Evolutionary conservation across 2,329 filamentous ascomycete genomes (phyloP).

Genomic region (Claviceps sp.): DNA sequence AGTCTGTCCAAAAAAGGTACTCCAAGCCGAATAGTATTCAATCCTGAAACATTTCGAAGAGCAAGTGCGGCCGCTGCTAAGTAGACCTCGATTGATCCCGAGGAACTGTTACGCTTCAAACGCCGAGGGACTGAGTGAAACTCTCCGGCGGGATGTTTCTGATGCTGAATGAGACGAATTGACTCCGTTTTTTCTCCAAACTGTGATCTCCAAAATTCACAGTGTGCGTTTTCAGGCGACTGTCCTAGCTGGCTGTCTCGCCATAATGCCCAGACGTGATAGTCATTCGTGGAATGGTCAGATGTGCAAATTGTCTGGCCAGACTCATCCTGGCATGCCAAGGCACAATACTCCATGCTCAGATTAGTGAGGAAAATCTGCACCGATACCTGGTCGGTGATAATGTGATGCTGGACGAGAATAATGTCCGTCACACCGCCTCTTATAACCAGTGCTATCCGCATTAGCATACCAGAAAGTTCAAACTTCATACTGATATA

Average conservation of each 20-base stretch:
- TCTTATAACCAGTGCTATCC: neutral
- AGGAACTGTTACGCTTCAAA: neutral
- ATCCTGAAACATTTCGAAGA: neutral
- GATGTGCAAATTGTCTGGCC: neutral
- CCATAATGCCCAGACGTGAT: neutral
- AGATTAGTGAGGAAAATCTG: neutral
- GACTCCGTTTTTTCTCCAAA: neutral
- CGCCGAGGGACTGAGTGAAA: neutral
- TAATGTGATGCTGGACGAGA: neutral
- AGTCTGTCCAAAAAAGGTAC: neutral
- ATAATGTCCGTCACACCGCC: neutral
- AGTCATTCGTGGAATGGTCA: neutral
- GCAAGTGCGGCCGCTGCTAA: neutral
- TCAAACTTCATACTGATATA: neutral
- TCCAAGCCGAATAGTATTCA: neutral
- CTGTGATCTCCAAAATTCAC: neutral
- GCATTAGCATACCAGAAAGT: neutral
- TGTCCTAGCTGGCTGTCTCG: neutral
- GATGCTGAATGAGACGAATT: neutral
- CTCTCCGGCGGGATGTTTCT: neutral
- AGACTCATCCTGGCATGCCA: neutral
- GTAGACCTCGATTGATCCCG: neutral
- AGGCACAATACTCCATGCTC: neutral
- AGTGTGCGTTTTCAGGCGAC: neutral
- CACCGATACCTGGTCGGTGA: neutral